A percentile compares a stretch with the other conserved stretches of the same genome.
These are phyloP conservation scores for Cicer bijugum DNA, from an alignment of 306 rosid genomes.

Conservation along the genomic window DNA sequence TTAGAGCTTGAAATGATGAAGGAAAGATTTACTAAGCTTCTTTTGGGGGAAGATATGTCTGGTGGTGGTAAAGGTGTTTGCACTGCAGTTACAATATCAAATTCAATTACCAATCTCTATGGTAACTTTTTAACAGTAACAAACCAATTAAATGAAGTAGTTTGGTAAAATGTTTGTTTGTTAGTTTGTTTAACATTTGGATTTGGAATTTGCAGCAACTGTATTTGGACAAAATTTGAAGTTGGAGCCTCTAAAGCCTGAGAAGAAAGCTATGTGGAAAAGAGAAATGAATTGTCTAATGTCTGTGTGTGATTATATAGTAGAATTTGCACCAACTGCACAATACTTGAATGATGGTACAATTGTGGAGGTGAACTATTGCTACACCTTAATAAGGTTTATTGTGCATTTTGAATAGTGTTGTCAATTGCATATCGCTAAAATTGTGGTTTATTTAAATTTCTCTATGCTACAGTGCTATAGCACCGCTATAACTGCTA, in stretches of 20 bases:
- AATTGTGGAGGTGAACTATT: constrained; percentile 68
- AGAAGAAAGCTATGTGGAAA: constrained; percentile 95
- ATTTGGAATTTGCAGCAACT: constrained; percentile 63
- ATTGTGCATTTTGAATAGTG: background rate
- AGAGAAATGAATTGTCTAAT: constrained; percentile 91
- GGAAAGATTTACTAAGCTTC: constrained; percentile 89
- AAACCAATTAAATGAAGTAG: background rate
- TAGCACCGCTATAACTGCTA: background rate
- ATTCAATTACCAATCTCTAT: constrained; percentile 89
- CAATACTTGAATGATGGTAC: constrained; percentile 72
- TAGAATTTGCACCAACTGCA: constrained; percentile 77
- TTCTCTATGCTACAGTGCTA: background rate
- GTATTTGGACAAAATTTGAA: constrained; percentile 86
- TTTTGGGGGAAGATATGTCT: constrained; percentile 96
- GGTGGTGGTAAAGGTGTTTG: constrained; percentile 96
- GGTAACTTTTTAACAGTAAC: constrained; percentile 53
- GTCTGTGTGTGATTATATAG: constrained; percentile 93
- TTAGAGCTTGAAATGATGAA: constrained; percentile 81
- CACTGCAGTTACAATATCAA: constrained; percentile 94
- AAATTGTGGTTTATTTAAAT: background rate
- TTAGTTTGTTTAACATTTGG: constrained; percentile 12
- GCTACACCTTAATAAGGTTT: background rate
- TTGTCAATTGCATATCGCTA: too few relatives aligned
- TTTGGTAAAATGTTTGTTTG: background rate
- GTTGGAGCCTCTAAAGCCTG: constrained; percentile 78